Evolutionary conservation across 2,329 filamentous ascomycete genomes (phyloP).

Genomic region (Bertia moriformis): DNA sequence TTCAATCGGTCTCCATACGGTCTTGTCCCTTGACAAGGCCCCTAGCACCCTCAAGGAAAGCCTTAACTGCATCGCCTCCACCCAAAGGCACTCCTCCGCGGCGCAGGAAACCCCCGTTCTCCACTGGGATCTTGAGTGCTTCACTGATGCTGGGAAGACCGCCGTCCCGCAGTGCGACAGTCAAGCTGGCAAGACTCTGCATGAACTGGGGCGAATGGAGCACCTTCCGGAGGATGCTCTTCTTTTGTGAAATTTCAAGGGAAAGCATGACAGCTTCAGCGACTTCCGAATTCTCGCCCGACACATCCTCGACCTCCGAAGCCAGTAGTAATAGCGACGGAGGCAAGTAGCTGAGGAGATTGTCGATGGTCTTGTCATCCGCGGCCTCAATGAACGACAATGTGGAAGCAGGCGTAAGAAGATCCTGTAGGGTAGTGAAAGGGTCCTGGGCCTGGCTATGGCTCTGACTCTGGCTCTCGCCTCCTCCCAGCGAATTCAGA

Average conservation of each 20-base stretch:
- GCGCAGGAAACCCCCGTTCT: conserved; percentile 69
- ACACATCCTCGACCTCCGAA: conserved; percentile 46
- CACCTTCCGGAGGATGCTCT: conserved; percentile 64
- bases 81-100: conserved; percentile 72
- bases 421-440: conserved; percentile 74
- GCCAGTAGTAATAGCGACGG: conserved; percentile 64
- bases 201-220: conserved; percentile 79
- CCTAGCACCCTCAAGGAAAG: conserved; percentile 70
- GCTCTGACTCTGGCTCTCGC: conserved; percentile 24
- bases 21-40: conserved; percentile 35
- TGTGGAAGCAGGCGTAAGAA: conserved; percentile 66
- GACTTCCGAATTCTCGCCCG: conserved; percentile 50
- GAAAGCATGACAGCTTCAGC: conserved; percentile 62
- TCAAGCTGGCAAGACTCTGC: conserved; percentile 73
- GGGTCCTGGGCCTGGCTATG: conserved; percentile 20
- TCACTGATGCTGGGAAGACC: conserved; percentile 81
- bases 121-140: conserved; percentile 65
- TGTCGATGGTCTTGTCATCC: conserved; percentile 54
- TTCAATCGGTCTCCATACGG: conserved; percentile 19
- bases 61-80: conserved; percentile 76
- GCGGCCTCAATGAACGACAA: conserved; percentile 58
- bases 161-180: conserved; percentile 76
- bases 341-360: conserved; percentile 65
- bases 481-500: conserved; percentile 62
- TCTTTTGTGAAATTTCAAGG: conserved; percentile 64